These are phyloP conservation scores for Serendipita vermifera DNA, from an alignment of 768 basidiomycete species.

Conservation along the genomic window DNA sequence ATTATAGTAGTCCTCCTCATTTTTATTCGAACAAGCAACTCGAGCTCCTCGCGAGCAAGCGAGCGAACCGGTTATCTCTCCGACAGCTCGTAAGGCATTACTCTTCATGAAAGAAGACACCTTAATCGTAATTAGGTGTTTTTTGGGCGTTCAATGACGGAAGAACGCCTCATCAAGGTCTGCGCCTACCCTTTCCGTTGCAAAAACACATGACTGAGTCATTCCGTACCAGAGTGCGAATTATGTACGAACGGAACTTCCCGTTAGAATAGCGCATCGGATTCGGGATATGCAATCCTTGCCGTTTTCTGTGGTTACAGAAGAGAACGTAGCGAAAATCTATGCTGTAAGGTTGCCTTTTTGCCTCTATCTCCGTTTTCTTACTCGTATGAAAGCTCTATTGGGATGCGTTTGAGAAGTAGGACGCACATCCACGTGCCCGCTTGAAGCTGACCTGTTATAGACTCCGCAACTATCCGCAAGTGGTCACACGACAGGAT, in stretches of 20 bases:
- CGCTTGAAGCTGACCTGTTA: slow-evolving; percentile 14
- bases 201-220: not conserved
- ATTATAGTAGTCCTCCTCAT: not conserved
- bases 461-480: slow-evolving; percentile 63
- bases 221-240: slow-evolving; percentile 54
- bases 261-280: slow-evolving; percentile 68
- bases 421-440: slow-evolving; percentile 13
- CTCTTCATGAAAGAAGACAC: too few species aligned
- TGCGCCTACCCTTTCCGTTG: slow-evolving; percentile 14
- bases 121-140: slow-evolving; percentile 47
- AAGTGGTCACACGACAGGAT: slow-evolving; percentile 55
- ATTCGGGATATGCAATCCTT: slow-evolving; percentile 75
- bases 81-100: slow-evolving; percentile 56
- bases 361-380: not conserved
- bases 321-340: slow-evolving; percentile 69
- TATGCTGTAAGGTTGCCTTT: slow-evolving; percentile 37
- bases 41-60: slow-evolving; percentile 64
- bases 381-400: slow-evolving; percentile 44
- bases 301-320: slow-evolving; percentile 76
- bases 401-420: slow-evolving; percentile 82
- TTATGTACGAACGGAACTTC: slow-evolving; percentile 80
- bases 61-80: slow-evolving; percentile 58
- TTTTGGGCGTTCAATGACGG: slow-evolving; percentile 71
- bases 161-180: slow-evolving; percentile 65
- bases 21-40: slow-evolving; percentile 79